phyloP scores from a whole-genome alignment of 192 early-diverging fungal genomes.

The Diversispora epigaea region DNA sequence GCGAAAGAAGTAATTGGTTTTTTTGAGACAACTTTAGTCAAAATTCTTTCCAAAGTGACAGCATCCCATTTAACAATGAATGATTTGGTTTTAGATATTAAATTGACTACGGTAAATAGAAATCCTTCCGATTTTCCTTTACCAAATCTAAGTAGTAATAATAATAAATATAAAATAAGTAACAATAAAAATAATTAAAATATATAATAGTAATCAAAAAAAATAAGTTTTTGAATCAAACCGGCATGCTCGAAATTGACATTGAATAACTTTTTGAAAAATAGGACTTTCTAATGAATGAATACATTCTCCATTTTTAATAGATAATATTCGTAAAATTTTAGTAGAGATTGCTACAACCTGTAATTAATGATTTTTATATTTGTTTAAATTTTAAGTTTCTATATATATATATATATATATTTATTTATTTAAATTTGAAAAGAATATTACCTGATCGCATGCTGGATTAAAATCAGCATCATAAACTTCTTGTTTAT shows the following conservation, averaged over 20 bases:
- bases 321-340: slow-evolving; percentile 45
- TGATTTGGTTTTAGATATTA: slow-evolving; percentile 49
- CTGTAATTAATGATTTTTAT: slow-evolving; percentile 32
- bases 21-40: slow-evolving; percentile 46
- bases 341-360: slow-evolving; percentile 52
- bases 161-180: not conserved
- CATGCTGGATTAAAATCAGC: slow-evolving; percentile 59
- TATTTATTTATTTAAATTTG: not conserved
- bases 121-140: slow-evolving; percentile 49
- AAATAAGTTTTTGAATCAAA: slow-evolving; percentile 4
- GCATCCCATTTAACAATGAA: slow-evolving; percentile 64
- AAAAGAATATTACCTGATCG: slow-evolving; percentile 6
- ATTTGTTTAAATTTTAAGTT: not conserved
- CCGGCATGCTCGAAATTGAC: slow-evolving; percentile 52
- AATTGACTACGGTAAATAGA: slow-evolving; percentile 68
- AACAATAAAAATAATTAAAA: not conserved
- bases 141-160: slow-evolving; percentile 68
- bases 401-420: not conserved
- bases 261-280: slow-evolving; percentile 43
- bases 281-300: slow-evolving; percentile 46
- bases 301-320: slow-evolving; percentile 45
- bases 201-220: not conserved
- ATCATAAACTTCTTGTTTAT: slow-evolving; percentile 66
- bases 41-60: slow-evolving; percentile 54
- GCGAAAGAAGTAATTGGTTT: slow-evolving; percentile 68